These are phyloP conservation scores for Micromonas pusilla DNA, from an alignment of 139 green algal species.

Conservation along the genomic window DNA sequence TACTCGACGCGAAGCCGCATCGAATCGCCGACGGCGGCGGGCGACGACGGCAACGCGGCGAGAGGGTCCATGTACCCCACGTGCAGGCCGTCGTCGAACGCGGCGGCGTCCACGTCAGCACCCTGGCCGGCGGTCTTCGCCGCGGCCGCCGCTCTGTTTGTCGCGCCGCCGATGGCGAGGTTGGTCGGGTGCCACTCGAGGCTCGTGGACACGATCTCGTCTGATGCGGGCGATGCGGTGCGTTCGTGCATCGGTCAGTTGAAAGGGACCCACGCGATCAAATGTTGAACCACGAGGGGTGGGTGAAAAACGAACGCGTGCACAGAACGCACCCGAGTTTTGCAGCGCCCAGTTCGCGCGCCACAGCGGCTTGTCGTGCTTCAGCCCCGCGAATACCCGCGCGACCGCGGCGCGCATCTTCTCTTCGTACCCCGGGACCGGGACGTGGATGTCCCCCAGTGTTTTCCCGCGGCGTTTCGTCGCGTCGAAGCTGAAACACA, in stretches of 20 bases:
- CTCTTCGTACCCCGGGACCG: constrained; percentile 1
- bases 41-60: background rate
- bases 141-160: background rate
- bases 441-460: background rate
- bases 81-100: background rate
- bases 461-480: constrained; percentile 1
- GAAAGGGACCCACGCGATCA: too few species aligned
- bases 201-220: constrained; percentile 1
- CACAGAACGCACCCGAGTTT: too few species aligned
- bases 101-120: background rate
- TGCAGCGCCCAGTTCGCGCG: constrained; percentile 16
- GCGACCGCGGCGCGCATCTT: background rate
- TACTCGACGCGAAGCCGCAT: constrained; percentile 7
- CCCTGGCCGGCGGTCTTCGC: background rate
- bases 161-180: background rate
- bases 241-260: too few species aligned
- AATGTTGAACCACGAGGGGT: too few species aligned
- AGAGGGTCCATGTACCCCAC: constrained; percentile 1
- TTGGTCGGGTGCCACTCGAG: constrained; percentile 15
- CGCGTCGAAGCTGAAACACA: constrained; percentile 5
- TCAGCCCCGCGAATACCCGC: background rate
- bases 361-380: background rate
- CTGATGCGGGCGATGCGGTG: too few species aligned
- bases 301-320: too few species aligned
- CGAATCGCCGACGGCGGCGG: background rate